phyloP scores from a whole-genome alignment of 176 grass and related monocot genomes.

The Ananas comosus region DNA sequence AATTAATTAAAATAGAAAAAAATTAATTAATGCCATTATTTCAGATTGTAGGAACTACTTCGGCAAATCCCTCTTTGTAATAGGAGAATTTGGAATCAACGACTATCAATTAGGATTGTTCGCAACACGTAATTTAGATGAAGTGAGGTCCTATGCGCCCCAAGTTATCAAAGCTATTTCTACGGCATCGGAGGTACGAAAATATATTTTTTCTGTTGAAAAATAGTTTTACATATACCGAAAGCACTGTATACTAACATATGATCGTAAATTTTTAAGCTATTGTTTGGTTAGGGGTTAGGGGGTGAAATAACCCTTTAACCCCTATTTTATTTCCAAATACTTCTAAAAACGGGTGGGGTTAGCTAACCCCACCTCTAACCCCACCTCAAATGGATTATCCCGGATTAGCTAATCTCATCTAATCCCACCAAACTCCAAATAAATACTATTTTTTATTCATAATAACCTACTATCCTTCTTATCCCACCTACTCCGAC shows the following conservation, averaged over 20 bases:
- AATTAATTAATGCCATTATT: background rate
- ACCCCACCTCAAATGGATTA: too few species aligned
- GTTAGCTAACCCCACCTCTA: too few species aligned
- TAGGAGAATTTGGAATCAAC: conserved; percentile 90
- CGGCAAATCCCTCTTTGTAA: conserved; percentile 53
- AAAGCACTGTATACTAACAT: background rate
- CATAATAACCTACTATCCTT: too few species aligned
- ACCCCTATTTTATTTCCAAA: too few species aligned
- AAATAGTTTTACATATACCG: background rate
- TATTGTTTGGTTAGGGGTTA: too few species aligned
- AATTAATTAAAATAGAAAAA: background rate
- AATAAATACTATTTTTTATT: too few species aligned
- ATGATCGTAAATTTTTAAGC: background rate
- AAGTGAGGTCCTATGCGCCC: conserved; percentile 44
- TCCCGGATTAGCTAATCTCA: too few species aligned
- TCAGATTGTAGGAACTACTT: conserved; percentile 50
- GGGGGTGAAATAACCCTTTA: too few species aligned
- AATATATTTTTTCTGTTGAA: background rate
- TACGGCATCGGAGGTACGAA: conserved; percentile 33
- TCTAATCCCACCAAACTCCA: too few species aligned
- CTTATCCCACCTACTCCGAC: too few species aligned
- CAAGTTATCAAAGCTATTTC: conserved; percentile 40
- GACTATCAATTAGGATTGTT: conserved; percentile 72
- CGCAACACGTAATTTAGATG: conserved; percentile 40
- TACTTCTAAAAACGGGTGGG: too few species aligned